These are phyloP conservation scores for Bjerkandera adusta DNA, from an alignment of 1,284 basidiomycete species.

Conservation along the genomic window DNA sequence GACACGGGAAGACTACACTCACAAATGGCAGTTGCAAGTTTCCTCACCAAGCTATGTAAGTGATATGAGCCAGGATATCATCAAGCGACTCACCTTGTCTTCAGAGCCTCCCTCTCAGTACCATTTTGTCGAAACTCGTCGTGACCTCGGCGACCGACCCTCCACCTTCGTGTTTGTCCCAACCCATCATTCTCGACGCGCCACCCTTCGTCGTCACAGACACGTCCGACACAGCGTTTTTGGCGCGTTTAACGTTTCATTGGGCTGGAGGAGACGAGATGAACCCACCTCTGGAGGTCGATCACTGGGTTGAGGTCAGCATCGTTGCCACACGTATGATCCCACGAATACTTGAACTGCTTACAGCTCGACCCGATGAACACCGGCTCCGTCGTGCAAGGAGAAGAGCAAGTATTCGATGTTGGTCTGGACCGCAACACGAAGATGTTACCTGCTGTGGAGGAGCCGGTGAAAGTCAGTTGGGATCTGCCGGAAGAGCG, in stretches of 20 bases:
- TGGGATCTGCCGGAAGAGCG: conserved; percentile 21
- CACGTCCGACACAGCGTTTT: conserved; percentile 57
- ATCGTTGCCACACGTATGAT: not conserved
- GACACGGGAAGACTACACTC: conserved; percentile 43
- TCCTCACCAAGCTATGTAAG: conserved; percentile 71
- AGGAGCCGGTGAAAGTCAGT: conserved; percentile 14
- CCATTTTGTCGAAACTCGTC: conserved; percentile 48
- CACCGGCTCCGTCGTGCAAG: conserved; percentile 43
- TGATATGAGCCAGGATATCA: conserved; percentile 14
- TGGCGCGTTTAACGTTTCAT: conserved; percentile 56
- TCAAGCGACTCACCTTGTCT: conserved; percentile 1
- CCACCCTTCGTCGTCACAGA: conserved; percentile 62
- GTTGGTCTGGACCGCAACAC: conserved; percentile 67
- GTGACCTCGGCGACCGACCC: conserved; percentile 45
- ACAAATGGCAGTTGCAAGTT: conserved; percentile 71
- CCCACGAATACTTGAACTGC: not conserved
- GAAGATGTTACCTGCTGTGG: conserved; percentile 42
- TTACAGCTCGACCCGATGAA: conserved; percentile 59
- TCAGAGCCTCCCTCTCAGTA: conserved; percentile 53
- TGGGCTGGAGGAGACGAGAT: conserved; percentile 39
- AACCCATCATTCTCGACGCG: conserved; percentile 35
- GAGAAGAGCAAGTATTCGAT: conserved; percentile 72
- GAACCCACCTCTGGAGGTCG: conserved; percentile 45
- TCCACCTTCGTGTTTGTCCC: conserved; percentile 32
- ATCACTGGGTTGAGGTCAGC: conserved; percentile 77